phyloP scores from a whole-genome alignment of 495 filamentous ascomycete genomes.

The Xylaria cubensis region DNA sequence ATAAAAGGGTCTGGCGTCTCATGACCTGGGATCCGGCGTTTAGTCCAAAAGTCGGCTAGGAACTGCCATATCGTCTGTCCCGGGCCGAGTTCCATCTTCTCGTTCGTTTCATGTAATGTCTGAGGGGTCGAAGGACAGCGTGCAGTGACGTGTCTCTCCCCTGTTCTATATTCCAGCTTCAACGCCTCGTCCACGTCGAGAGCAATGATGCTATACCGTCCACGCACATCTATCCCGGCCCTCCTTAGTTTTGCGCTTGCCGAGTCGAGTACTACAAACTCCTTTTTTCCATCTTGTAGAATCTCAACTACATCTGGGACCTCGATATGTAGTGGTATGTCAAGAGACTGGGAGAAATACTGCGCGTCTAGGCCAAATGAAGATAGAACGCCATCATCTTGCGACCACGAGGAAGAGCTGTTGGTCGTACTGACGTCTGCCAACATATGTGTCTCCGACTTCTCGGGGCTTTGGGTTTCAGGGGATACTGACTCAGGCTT shows the following conservation, averaged over 20 bases:
- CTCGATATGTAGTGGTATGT: constrained; percentile 44
- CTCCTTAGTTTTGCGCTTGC: constrained; percentile 50
- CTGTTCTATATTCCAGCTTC: constrained; percentile 60
- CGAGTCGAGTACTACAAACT: constrained; percentile 64
- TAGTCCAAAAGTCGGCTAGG: constrained; percentile 64
- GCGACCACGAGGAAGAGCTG: constrained; percentile 12
- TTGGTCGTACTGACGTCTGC: not conserved
- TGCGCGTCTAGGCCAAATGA: constrained; percentile 36
- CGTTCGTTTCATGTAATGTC: constrained; percentile 19
- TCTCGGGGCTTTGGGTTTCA: not conserved
- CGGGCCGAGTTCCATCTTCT: constrained; percentile 40
- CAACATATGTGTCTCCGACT: not conserved
- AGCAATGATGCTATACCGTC: constrained; percentile 73
- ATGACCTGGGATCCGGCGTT: constrained; percentile 47
- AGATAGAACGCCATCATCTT: constrained; percentile 27
- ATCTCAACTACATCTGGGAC: constrained; percentile 57
- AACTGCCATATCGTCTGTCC: constrained; percentile 61
- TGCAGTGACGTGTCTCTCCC: constrained; percentile 45
- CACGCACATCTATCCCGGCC: constrained; percentile 55
- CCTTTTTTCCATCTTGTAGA: constrained; percentile 44
- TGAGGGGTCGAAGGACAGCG: constrained; percentile 22
- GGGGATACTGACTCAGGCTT: constrained; percentile 20
- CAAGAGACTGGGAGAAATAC: constrained; percentile 40
- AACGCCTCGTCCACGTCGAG: constrained; percentile 59
- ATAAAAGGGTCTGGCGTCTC: constrained; percentile 68